Conservation (phyloP, 495 filamentous ascomycete species). For the Tetracladium setigerum region DNA sequence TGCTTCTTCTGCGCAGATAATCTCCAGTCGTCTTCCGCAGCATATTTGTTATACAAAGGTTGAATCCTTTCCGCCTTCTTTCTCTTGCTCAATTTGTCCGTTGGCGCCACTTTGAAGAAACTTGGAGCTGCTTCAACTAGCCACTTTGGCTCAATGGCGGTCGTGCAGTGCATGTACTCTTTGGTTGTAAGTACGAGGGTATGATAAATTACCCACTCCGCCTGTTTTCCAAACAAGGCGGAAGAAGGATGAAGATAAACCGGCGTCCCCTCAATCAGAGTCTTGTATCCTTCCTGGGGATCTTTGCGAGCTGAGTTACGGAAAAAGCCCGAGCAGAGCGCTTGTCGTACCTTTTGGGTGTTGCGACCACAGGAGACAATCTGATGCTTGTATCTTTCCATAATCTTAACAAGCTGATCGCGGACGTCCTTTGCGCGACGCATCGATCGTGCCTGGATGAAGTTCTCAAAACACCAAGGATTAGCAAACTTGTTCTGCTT, state of each 20-base stretch:
- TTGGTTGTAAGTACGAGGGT: slow-evolving; percentile 83
- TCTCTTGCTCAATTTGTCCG: slow-evolving; percentile 78
- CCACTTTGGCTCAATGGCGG: slow-evolving; percentile 87
- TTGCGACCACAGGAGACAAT: slow-evolving; percentile 79
- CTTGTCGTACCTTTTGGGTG: slow-evolving; percentile 82
- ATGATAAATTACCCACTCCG: slow-evolving; percentile 94
- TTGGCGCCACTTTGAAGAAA: slow-evolving; percentile 96
- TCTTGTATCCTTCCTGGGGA: slow-evolving; percentile 94
- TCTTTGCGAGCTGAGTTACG: slow-evolving; percentile 92
- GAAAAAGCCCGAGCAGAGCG: slow-evolving; percentile 92
- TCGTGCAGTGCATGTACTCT: slow-evolving; percentile 96
- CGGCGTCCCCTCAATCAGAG: slow-evolving; percentile 86
- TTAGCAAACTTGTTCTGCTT: slow-evolving; percentile 71
- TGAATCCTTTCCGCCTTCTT: slow-evolving; percentile 93
- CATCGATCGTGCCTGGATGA: slow-evolving; percentile 87
- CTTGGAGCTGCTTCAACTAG: slow-evolving; percentile 88
- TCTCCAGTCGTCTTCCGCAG: slow-evolving; percentile 88
- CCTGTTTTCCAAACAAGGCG: slow-evolving; percentile 89
- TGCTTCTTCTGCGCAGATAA: slow-evolving; percentile 81
- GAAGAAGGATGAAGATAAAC: slow-evolving; percentile 90
- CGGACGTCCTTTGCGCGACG: slow-evolving; percentile 85
- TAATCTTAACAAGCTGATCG: slow-evolving; percentile 84
- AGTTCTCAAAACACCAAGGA: slow-evolving; percentile 97
- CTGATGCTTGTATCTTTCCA: slow-evolving; percentile 77
- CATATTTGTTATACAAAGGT: slow-evolving; percentile 87